Conservation (phyloP, 192 early-diverging fungal species). For the Coemansia sp. region DNA sequence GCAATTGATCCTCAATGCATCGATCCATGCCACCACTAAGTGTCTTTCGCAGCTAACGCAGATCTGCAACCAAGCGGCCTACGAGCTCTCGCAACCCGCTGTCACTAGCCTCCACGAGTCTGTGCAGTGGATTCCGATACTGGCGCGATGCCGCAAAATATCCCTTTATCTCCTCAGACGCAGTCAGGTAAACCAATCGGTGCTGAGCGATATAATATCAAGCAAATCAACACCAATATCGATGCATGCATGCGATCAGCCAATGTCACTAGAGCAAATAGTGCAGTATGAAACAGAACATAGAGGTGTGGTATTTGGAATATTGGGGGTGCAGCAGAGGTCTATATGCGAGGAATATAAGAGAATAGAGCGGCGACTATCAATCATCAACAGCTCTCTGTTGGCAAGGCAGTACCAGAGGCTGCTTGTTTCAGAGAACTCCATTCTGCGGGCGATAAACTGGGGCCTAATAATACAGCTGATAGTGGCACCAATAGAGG, state of each 20-base stretch:
- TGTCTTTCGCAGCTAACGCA: neutral
- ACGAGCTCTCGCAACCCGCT: conserved; percentile 2
- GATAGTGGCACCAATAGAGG: conserved; percentile 1
- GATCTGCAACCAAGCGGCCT: conserved; percentile 1
- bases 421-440: neutral
- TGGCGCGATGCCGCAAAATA: conserved; percentile 4
- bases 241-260: neutral
- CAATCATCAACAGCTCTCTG: neutral
- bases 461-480: conserved; percentile 1
- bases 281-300: neutral
- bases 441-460: neutral
- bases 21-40: neutral
- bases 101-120: neutral
- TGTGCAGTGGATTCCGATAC: conserved; percentile 5
- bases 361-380: neutral
- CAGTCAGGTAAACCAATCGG: neutral
- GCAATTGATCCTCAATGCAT: neutral
- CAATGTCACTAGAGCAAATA: neutral
- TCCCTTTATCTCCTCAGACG: neutral
- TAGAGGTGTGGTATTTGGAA: neutral
- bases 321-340: neutral
- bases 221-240: neutral
- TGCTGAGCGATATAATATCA: neutral
- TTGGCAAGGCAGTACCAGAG: conserved; percentile 1
- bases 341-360: neutral